Percentiles rank a stretch among this genome's conserved stretches.
phyloP scores from a whole-genome alignment of 495 filamentous ascomycete species.

The Xylaria intraflava region DNA sequence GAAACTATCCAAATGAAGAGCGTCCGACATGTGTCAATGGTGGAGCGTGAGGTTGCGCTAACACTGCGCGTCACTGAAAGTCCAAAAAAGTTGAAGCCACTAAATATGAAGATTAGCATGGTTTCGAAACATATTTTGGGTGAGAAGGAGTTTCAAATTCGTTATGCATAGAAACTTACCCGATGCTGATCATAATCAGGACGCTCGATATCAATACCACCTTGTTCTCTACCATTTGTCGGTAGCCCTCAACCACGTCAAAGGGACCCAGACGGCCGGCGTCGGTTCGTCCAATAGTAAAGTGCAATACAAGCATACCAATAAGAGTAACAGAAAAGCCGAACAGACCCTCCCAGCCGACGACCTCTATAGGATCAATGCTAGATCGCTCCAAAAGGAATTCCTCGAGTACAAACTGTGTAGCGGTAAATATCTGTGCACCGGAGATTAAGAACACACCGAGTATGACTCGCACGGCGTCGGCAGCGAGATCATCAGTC shows the following conservation, averaged over 20 bases:
- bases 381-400: constrained; percentile 84
- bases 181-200: constrained; percentile 94
- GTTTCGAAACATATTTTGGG: background rate
- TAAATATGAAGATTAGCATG: constrained; percentile 22
- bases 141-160: constrained; percentile 1
- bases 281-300: constrained; percentile 64
- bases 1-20: constrained; percentile 98
- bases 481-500: constrained; percentile 24
- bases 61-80: constrained; percentile 84
- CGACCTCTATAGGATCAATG: constrained; percentile 82
- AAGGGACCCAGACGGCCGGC: constrained; percentile 78
- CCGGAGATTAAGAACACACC: constrained; percentile 85
- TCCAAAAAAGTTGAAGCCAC: constrained; percentile 98
- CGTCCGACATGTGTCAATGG: constrained; percentile 94
- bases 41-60: constrained; percentile 84
- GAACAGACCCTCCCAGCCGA: constrained; percentile 94
- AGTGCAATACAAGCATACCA: constrained; percentile 72
- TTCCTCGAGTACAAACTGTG: constrained; percentile 94
- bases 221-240: constrained; percentile 64
- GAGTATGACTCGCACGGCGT: constrained; percentile 65
- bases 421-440: constrained; percentile 93
- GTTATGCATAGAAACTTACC: constrained; percentile 48
- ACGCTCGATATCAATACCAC: constrained; percentile 66
- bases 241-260: constrained; percentile 77
- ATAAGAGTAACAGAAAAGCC: constrained; percentile 78